A percentile compares a stretch with the other conserved stretches of the same genome.
These are phyloP conservation scores for Iodosphaeria phyllophila DNA, from an alignment of 2,329 filamentous ascomycete genomes.

Conservation along the genomic window DNA sequence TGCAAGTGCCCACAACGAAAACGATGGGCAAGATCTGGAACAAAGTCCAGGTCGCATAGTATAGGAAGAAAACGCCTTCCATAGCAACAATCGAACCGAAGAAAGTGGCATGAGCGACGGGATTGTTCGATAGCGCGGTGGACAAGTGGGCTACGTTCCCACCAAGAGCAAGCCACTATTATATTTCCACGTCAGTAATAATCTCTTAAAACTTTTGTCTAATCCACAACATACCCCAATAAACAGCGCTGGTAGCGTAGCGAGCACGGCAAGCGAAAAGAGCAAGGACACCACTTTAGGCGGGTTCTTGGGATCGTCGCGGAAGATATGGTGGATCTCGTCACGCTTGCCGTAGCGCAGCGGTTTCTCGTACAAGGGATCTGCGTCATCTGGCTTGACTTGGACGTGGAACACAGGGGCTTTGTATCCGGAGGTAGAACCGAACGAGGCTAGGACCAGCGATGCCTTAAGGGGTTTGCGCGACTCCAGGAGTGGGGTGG, in stretches of 20 bases:
- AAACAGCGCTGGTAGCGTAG: slow-evolving; percentile 55
- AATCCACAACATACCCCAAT: slow-evolving; percentile 35
- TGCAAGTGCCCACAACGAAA: slow-evolving; percentile 44
- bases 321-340: slow-evolving; percentile 87
- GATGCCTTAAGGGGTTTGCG: slow-evolving; percentile 56
- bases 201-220: slow-evolving; percentile 1
- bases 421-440: slow-evolving; percentile 48
- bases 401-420: slow-evolving; percentile 55
- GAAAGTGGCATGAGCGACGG: slow-evolving; percentile 68
- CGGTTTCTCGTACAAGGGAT: slow-evolving; percentile 43
- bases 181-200: slow-evolving; percentile 4
- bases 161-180: slow-evolving; percentile 62
- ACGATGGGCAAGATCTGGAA: slow-evolving; percentile 73
- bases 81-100: slow-evolving; percentile 73
- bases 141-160: slow-evolving; percentile 65
- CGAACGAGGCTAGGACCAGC: slow-evolving; percentile 74
- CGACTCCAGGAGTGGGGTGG: slow-evolving; percentile 57
- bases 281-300: slow-evolving; percentile 61
- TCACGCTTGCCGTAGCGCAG: slow-evolving; percentile 68
- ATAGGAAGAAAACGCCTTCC: slow-evolving; percentile 85
- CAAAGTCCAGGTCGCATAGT: slow-evolving; percentile 82
- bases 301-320: slow-evolving; percentile 58
- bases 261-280: slow-evolving; percentile 57
- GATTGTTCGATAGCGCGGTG: slow-evolving; percentile 57
- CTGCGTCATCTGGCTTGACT: slow-evolving; percentile 38